Evolutionary conservation across 805 yeast species (phyloP), one percentile per base, ranked within the genome.

Genomic region (Saccharomycopsis fibuligera): DNA sequence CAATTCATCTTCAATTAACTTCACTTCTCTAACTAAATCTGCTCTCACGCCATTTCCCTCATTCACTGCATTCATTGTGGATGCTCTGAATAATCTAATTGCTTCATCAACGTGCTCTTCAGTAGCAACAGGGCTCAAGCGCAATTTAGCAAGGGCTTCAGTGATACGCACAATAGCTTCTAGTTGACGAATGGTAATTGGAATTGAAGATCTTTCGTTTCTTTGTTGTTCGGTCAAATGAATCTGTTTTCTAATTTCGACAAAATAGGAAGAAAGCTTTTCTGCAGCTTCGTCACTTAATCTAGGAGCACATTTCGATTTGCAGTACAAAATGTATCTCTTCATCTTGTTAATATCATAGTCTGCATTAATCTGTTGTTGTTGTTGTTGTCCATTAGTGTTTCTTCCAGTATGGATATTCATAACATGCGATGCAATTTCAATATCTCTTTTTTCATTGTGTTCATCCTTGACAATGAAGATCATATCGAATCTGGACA

Each of bases 401-500:
- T 68, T 64, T 3, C 71, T 68, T 44, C 93, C 95, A 43, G 95
- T 86, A 67, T 93, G 99, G 40, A 95, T 84, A 58, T 86, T 83
- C 83, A 93, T 81, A 48, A 93, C 99, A 66, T 93, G 99, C 55
- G 80, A 80, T 2, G 99, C 99, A 59, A 93, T 89, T 1, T 88
- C 78, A 41, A 81, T 76, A 70, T 93, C 99, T 60, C 95, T 75
- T 36, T 71, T 75, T 56, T 83, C 86, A 62, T 89, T 83, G 65
- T 93, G 98, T 47, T 86, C 96, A 68, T 93, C 99, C 61, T 89
- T 91, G 46, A 93, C 96, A 58, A 93, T 87, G 68, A 88, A 93
- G 60, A 93, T 93, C 98, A 93, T 93, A 68, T 93, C 99, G 64
- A 93, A 93, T 70, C 99, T 84, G 10, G 99, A 93, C 65, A 93